Evolutionary conservation across 2,329 filamentous ascomycete species (phyloP).

Genomic region (Ilyonectria mors-panacis): DNA sequence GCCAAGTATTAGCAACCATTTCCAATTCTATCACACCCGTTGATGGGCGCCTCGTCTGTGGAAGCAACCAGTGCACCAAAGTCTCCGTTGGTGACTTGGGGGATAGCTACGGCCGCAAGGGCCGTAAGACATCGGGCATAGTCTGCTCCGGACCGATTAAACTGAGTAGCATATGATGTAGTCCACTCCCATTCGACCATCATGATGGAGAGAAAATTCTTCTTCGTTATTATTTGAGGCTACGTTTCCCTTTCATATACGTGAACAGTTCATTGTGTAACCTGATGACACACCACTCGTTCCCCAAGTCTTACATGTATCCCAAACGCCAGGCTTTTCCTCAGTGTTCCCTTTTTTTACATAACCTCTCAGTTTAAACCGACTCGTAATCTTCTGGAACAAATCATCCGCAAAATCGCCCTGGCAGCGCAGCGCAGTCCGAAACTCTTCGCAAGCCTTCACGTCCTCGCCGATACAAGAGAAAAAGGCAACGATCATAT

Average conservation of each 20-base stretch:
- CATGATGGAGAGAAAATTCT: background rate
- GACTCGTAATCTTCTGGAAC: slow-evolving; percentile 31
- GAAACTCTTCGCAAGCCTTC: slow-evolving; percentile 28
- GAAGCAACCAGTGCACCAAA: background rate
- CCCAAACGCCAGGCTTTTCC: slow-evolving; percentile 26
- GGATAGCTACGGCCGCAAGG: too few relatives aligned
- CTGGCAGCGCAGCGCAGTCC: slow-evolving; percentile 27
- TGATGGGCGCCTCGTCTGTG: background rate
- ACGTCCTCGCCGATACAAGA: slow-evolving; percentile 41
- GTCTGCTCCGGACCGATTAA: background rate
- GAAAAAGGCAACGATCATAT: slow-evolving; percentile 39
- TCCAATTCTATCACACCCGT: background rate
- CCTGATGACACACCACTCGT: background rate
- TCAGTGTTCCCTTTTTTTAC: slow-evolving; percentile 1
- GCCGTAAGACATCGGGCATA: too few relatives aligned
- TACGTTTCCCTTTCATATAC: background rate
- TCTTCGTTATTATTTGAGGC: background rate
- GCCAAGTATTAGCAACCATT: background rate
- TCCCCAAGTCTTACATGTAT: slow-evolving; percentile 3
- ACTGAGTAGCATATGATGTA: background rate
- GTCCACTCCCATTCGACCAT: too few relatives aligned
- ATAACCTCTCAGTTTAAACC: slow-evolving; percentile 26
- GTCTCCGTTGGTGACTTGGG: background rate
- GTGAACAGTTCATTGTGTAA: background rate
- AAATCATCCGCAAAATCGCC: slow-evolving; percentile 42